These are phyloP conservation scores for Mycena epipterygia DNA, from an alignment of 768 basidiomycete species.

Conservation along the genomic window DNA sequence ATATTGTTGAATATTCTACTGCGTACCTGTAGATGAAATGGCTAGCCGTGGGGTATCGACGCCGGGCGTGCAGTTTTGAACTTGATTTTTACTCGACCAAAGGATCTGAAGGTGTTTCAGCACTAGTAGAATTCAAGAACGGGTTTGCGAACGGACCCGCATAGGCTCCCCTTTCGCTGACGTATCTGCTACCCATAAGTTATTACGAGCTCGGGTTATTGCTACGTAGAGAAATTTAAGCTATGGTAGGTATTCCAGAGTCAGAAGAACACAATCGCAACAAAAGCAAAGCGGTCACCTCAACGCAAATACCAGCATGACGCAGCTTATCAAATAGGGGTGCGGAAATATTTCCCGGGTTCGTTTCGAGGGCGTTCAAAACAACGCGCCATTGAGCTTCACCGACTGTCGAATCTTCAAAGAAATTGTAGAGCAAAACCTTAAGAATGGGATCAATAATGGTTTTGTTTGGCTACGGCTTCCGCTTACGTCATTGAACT, in stretches of 20 bases:
- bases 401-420: constrained; percentile 70
- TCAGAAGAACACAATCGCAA: not conserved
- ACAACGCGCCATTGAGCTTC: constrained; percentile 72
- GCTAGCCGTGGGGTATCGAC: constrained; percentile 68
- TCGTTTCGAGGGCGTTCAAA: constrained; percentile 55
- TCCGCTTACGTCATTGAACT: constrained; percentile 70
- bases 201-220: constrained; percentile 76
- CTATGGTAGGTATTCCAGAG: constrained; percentile 47
- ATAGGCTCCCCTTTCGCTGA: constrained; percentile 70
- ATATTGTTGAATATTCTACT: not conserved
- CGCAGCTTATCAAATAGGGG: constrained; percentile 65
- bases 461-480: not conserved
- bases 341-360: constrained; percentile 38
- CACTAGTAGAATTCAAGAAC: not conserved
- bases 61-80: constrained; percentile 64
- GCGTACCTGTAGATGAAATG: constrained; percentile 58
- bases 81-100: constrained; percentile 61
- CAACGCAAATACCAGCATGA: constrained; percentile 69
- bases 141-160: constrained; percentile 54
- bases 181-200: constrained; percentile 78
- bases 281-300: constrained; percentile 52
- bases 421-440: constrained; percentile 85
- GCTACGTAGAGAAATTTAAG: constrained; percentile 81
- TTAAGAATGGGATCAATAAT: constrained; percentile 39
- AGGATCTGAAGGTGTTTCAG: constrained; percentile 53